These are phyloP conservation scores for Bolboschoenus planiculmis DNA, from an alignment of 176 grass and related monocot species.

Conservation along the genomic window DNA sequence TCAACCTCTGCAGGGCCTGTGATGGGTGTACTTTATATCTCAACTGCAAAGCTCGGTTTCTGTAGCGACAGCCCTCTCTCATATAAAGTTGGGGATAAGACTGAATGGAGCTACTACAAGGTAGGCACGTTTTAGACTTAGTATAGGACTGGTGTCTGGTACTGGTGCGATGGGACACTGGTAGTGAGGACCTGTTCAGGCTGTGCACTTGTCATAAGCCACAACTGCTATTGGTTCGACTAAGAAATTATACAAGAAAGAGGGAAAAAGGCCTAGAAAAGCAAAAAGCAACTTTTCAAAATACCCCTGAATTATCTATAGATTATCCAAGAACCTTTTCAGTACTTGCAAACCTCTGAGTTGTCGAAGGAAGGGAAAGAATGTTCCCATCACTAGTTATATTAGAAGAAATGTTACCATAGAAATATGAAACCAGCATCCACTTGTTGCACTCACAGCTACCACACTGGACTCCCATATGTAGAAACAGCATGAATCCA, in stretches of 20 bases:
- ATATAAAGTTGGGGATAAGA: conserved; percentile 75
- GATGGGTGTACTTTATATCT: conserved; percentile 91
- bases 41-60: conserved; percentile 81
- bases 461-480: not conserved
- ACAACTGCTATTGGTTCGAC: not conserved
- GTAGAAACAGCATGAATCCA: not conserved
- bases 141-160: not conserved
- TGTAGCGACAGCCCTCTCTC: conserved; percentile 91
- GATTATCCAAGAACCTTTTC: not conserved
- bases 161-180: not conserved
- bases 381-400: not conserved
- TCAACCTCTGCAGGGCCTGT: conserved; percentile 95
- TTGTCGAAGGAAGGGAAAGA: not conserved
- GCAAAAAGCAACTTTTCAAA: not conserved
- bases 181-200: not conserved
- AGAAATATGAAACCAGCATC: not conserved
- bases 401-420: not conserved
- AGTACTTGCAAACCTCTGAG: not conserved
- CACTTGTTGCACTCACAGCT: not conserved
- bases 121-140: conserved; percentile 25
- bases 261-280: not conserved
- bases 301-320: not conserved
- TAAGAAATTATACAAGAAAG: not conserved
- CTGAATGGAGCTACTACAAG: conserved; percentile 98
- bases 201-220: not conserved